Percentiles rank a stretch among this genome's conserved stretches.
These are phyloP conservation scores for Neurospora sublineolata DNA, from an alignment of 495 filamentous ascomycete species.

Conservation along the genomic window DNA sequence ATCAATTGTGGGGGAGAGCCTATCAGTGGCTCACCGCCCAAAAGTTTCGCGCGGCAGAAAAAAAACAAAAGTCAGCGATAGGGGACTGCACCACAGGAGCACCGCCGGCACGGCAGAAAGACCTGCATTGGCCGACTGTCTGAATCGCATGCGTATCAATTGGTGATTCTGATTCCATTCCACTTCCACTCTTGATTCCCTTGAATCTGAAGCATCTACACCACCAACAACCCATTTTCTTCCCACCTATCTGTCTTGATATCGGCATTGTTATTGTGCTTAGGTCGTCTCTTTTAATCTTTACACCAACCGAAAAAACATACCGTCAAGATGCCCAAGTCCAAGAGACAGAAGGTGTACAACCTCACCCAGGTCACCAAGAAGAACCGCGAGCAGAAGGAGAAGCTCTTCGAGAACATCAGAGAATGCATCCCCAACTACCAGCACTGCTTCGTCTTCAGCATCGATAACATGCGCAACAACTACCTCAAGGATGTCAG, in stretches of 20 bases:
- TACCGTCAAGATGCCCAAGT: constrained; percentile 71
- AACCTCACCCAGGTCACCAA: constrained; percentile 83
- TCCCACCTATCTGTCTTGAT: not conserved
- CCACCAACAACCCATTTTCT: not conserved
- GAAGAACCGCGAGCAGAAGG: constrained; percentile 78
- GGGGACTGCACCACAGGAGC: not conserved
- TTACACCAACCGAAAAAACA: not conserved
- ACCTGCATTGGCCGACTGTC: not conserved
- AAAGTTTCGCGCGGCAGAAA: constrained; percentile 9
- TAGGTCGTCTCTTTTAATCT: not conserved
- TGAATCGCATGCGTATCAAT: not conserved
- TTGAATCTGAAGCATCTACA: not conserved
- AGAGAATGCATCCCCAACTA: constrained; percentile 76
- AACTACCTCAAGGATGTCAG: constrained; percentile 90
- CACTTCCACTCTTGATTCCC: not conserved
- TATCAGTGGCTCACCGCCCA: constrained; percentile 4
- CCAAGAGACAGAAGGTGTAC: constrained; percentile 80
- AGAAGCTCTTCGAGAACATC: constrained; percentile 77
- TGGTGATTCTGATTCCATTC: not conserved
- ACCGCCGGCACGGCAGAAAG: not conserved
- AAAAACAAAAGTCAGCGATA: constrained; percentile 2
- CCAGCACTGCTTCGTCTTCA: constrained; percentile 85
- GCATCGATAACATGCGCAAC: constrained; percentile 96
- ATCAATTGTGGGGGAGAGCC: constrained; percentile 3
- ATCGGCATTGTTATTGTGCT: not conserved